Evolutionary conservation across 371 early-diverging fungal species (phyloP).

Genomic region (Mortierella sp.): DNA sequence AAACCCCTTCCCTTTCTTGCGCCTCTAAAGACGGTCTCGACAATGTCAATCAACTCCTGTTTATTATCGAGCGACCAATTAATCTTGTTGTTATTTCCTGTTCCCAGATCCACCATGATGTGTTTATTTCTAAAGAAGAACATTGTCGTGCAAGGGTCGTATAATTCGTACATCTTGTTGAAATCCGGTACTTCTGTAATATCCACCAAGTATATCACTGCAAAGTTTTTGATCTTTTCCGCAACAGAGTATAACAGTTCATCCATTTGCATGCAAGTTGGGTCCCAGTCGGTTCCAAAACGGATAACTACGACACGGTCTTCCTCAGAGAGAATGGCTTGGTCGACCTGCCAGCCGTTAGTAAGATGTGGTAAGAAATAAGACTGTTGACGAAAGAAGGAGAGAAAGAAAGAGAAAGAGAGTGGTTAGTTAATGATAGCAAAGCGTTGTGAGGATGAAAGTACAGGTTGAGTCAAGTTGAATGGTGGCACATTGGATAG

Average conservation of each 20-base stretch:
- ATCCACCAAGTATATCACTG: conserved; percentile 94
- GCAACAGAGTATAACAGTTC: conserved; percentile 93
- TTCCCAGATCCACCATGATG: conserved; percentile 98
- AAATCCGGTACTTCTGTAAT: conserved; percentile 91
- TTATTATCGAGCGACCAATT: conserved; percentile 95
- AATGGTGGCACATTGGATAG: no score
- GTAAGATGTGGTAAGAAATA: conserved; percentile 81
- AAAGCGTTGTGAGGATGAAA: no score
- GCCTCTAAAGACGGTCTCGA: conserved; percentile 94
- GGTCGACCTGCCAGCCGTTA: conserved; percentile 98
- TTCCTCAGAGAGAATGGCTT: conserved; percentile 98
- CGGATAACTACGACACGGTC: conserved; percentile 96
- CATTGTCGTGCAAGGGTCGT: conserved; percentile 96
- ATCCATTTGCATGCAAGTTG: conserved; percentile 98
- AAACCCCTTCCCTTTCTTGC: conserved; percentile 94
- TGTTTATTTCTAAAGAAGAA: conserved; percentile 97
- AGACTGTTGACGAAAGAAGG: conserved; percentile 48
- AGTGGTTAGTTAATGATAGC: not conserved
- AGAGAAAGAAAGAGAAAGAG: not conserved
- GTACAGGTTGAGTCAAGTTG: no score
- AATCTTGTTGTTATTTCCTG: conserved; percentile 99
- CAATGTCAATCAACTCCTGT: conserved; percentile 90
- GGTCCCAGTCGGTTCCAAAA: conserved; percentile 98
- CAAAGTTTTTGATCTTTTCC: conserved; percentile 97
- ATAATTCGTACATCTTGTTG: conserved; percentile 97